Conservation (phyloP, 495 filamentous ascomycete genomes). For the Podospora sp. region DNA sequence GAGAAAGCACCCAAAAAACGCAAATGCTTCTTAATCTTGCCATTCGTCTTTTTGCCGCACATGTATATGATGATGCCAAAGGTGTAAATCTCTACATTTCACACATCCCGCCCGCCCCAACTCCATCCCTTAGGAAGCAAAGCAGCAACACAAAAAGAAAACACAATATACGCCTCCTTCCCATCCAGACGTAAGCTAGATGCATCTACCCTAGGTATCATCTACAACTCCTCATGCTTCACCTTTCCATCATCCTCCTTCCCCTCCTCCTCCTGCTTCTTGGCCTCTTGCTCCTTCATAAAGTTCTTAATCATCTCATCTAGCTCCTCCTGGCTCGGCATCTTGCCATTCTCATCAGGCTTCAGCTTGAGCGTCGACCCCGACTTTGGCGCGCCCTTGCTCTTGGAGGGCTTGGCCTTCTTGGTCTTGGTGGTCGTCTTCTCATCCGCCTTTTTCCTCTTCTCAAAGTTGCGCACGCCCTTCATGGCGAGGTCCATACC, state of each 20-base stretch:
- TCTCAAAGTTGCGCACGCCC: constrained; percentile 64
- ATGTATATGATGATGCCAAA: background rate
- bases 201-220: no score
- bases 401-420: constrained; percentile 48
- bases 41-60: background rate
- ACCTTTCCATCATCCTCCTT: constrained; percentile 32
- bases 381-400: constrained; percentile 40
- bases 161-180: background rate
- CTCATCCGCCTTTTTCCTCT: constrained; percentile 51
- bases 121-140: background rate
- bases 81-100: background rate
- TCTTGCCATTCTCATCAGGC: constrained; percentile 44
- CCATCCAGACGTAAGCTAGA: background rate
- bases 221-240: constrained; percentile 56
- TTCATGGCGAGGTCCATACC: constrained; percentile 72
- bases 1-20: no score
- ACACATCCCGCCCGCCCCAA: background rate
- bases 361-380: constrained; percentile 41
- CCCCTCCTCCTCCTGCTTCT: constrained; percentile 34
- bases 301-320: constrained; percentile 53
- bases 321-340: constrained; percentile 48
- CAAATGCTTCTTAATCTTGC: no score
- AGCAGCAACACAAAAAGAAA: background rate
- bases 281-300: constrained; percentile 41
- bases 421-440: constrained; percentile 48